Evolutionary conservation across 495 filamentous ascomycete genomes (phyloP).

Genomic region (Acidiella bohemica): DNA sequence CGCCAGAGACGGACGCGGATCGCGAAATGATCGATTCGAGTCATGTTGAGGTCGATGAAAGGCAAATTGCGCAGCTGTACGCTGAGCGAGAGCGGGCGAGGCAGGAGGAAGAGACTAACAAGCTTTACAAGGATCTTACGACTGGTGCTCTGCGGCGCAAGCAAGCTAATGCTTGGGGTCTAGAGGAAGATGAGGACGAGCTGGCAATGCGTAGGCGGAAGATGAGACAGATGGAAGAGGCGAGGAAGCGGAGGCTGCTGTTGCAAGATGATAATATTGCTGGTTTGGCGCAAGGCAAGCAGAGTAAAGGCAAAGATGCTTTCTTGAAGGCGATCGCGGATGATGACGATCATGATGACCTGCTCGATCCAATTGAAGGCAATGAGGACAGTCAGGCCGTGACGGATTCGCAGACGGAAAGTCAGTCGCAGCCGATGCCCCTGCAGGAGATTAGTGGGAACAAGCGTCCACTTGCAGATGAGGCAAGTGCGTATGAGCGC

Average conservation of each 20-base stretch:
- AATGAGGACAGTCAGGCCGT: slow-evolving; percentile 37
- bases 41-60: slow-evolving; percentile 58
- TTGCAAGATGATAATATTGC: slow-evolving; percentile 82
- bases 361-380: slow-evolving; percentile 35
- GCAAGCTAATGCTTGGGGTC: slow-evolving; percentile 36
- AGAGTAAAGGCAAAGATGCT: slow-evolving; percentile 79
- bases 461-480: slow-evolving; percentile 45
- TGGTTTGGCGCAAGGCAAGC: slow-evolving; percentile 76
- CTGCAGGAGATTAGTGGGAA: slow-evolving; percentile 28
- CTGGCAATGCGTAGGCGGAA: slow-evolving; percentile 61
- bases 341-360: slow-evolving; percentile 63
- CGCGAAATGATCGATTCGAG: slow-evolving; percentile 83
- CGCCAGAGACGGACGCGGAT: slow-evolving; percentile 54
- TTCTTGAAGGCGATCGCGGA: slow-evolving; percentile 88
- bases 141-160: slow-evolving; percentile 73
- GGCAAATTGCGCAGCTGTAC: slow-evolving; percentile 69
- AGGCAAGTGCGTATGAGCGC: slow-evolving; percentile 32
- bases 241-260: slow-evolving; percentile 79
- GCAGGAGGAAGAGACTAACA: slow-evolving; percentile 75
- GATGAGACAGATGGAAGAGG: slow-evolving; percentile 74
- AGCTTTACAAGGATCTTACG: slow-evolving; percentile 83
- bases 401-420: background rate
- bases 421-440: slow-evolving; percentile 7
- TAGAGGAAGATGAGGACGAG: slow-evolving; percentile 66
- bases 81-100: slow-evolving; percentile 49